These are phyloP conservation scores for Arthrobotrys conoides DNA, from an alignment of 2,329 filamentous ascomycete genomes.

Conservation along the genomic window DNA sequence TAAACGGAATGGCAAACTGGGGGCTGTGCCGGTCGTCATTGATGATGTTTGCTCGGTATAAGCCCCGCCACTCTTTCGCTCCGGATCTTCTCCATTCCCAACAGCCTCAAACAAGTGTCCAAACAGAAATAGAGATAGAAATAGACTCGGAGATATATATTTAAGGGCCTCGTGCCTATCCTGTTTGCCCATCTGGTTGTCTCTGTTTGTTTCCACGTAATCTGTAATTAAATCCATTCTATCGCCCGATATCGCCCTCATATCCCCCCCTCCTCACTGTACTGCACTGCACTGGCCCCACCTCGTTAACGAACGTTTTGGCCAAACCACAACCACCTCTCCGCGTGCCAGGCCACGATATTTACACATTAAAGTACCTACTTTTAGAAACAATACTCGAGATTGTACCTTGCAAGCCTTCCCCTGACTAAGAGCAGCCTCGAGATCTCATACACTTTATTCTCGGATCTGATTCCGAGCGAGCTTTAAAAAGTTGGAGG, in stretches of 20 bases:
- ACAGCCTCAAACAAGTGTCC: no score
- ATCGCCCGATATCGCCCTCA: neutral
- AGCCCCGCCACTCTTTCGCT: neutral
- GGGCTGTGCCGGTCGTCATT: conserved; percentile 38
- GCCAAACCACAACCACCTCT: conserved; percentile 12
- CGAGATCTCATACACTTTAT: neutral
- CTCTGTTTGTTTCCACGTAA: no score
- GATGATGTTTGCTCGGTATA: conserved; percentile 14
- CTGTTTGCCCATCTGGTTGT: no score
- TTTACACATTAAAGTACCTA: no score
- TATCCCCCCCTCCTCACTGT: neutral
- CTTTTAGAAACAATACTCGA: no score
- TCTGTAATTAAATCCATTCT: no score
- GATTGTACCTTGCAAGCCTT: no score
- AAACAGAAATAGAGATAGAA: no score
- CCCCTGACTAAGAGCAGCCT: no score
- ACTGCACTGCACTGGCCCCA: neutral
- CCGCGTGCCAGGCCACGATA: conserved; percentile 44
- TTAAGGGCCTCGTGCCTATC: no score
- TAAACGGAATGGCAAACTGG: neutral
- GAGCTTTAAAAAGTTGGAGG: neutral
- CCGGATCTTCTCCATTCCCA: no score
- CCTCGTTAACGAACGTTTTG: neutral
- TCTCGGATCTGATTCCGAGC: neutral
- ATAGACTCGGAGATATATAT: no score